Evolutionary conservation across 768 basidiomycete species (phyloP), one percentile per base, ranked within the genome.

Genomic region (Fomitopsis serialis): DNA sequence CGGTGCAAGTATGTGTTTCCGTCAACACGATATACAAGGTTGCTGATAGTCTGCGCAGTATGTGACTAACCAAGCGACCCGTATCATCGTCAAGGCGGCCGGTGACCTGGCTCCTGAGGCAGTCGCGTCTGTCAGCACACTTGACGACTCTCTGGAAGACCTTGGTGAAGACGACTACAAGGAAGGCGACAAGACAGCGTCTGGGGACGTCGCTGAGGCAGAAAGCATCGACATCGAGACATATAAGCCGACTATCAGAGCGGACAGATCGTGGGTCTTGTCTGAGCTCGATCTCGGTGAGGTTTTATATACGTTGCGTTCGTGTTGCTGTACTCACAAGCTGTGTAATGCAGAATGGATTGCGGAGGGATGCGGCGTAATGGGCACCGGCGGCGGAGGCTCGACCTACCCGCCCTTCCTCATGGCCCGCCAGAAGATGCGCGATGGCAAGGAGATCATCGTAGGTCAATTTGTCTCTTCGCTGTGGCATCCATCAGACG

Each of bases 341-440:
- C 70, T 35, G 66, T 70, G 2, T 77, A 79, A 57, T 62, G 78
- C 22, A 66, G 79, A 80, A 51, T 85, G 80, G 71, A 78, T 86
- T 44, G 75, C 80, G 23, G 79, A 81, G 50, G 84, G 84, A 27
- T 83, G 82, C 49, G 80, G 79, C 37, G 71, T 85, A 37, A 70
- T 86, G 1, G 84, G 84, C 0, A 78, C 76, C 17, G 84, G 84
- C 2, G 84, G 84, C 25, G 84, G 84, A 2, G 84, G 84, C 7
- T 74, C 77, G 2, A 79, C 84, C 0, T 74, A 81, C 55, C 75
- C 78, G 17, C 64, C 71, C 1, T 83, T 75, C 59, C 63, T 84
- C 2, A 74, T 74, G 58, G 67, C 75, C 8, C 70, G 80, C 35
- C 78, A 84, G 57, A 70, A 81, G 54, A 65, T 84, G 1, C 72